phyloP scores from a whole-genome alignment of 2,329 filamentous ascomycete species.

The Colletotrichum lindemuthianum region DNA sequence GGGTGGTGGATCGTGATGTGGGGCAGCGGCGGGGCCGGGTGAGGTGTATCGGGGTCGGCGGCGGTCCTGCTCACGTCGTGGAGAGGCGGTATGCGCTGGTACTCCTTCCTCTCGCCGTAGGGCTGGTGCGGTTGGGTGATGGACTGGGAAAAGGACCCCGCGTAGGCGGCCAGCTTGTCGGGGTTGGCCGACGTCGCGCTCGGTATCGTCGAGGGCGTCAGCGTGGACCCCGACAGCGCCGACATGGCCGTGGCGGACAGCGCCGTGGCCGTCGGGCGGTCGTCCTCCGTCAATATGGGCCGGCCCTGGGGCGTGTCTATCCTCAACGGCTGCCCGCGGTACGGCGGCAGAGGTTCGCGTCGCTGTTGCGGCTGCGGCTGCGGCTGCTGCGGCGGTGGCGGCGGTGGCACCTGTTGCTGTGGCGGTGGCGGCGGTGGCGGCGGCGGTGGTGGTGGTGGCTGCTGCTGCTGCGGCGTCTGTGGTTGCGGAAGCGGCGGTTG shows the following conservation, averaged over 20 bases:
- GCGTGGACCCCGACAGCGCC: slow-evolving; percentile 8
- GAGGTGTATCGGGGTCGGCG: slow-evolving; percentile 64
- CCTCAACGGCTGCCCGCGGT: slow-evolving; percentile 69
- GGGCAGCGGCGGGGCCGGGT: slow-evolving; percentile 59
- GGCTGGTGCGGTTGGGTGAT: slow-evolving; percentile 60
- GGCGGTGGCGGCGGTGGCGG: slow-evolving; percentile 44
- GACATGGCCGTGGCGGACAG: slow-evolving; percentile 1
- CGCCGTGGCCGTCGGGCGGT: slow-evolving; percentile 60
- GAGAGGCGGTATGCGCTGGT: slow-evolving; percentile 68
- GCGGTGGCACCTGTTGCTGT: slow-evolving; percentile 37
- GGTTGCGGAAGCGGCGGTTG: slow-evolving; percentile 8
- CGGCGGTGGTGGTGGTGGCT: slow-evolving; percentile 42
- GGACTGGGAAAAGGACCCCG: slow-evolving; percentile 69
- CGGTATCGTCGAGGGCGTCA: slow-evolving; percentile 58
- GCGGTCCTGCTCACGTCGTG: slow-evolving; percentile 62
- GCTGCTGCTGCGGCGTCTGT: slow-evolving; percentile 32
- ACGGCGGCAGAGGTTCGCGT: slow-evolving; percentile 67
- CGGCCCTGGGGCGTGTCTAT: slow-evolving; percentile 72
- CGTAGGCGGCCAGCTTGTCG: slow-evolving; percentile 70
- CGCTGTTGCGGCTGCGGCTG: slow-evolving; percentile 46
- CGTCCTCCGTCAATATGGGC: slow-evolving; percentile 65
- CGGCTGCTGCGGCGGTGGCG: slow-evolving; percentile 38
- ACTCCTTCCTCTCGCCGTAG: slow-evolving; percentile 66
- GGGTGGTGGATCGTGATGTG: slow-evolving; percentile 67
- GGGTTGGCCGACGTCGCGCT: slow-evolving; percentile 68